Evolutionary conservation across 164 flowering plant species (phyloP), one percentile per base, ranked within the genome.

Genomic region (Stephania yunnanensis): DNA sequence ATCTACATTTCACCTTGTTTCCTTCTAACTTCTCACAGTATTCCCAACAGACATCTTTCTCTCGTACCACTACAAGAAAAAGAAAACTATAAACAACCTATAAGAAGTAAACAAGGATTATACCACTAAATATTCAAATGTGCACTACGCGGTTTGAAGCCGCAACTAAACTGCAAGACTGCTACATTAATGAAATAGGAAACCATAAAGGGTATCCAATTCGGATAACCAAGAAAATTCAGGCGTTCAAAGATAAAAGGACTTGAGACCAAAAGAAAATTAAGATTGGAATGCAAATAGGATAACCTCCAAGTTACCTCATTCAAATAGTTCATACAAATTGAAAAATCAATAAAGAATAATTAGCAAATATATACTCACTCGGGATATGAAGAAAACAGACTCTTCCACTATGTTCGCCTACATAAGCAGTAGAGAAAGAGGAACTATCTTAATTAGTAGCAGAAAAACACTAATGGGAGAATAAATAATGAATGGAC

Each of bases 11-110:
- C 68, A 93, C 97, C 84, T 92, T 93, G 79, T 95, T 95, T 71
- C 97, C 97, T 76, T 95, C 97, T 74, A 95, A 77, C 85, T 90
- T 90, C 74, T 95, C 97, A 61, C 92, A 91, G 83, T 90, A 95
- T 81, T 93, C 97, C 98, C 98, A 95, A 77, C 97, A 95, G 20
- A 87, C 80, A 82, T 95, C 98, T 80, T 89, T 94, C 78, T 94
- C 98, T 69, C 98, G 87, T 77, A 94, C 98, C 98, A 94, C 95
- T 92, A 77, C 42, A 72, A 53, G 52, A 76, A 46, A 46, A 77
- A 77, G 9, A 46, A 65, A 10, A 71, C 5, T 12, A 66, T 71
- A 36, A 65, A 31, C 63, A 10, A 58, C 48, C 53, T 70, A 10
- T n/a, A 20, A 11, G 50, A 70, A 19, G 5, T 15, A 58, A 20